Evolutionary conservation across 345 rosid species (phyloP).

Genomic region (Zanthoxylum bungeanum): DNA sequence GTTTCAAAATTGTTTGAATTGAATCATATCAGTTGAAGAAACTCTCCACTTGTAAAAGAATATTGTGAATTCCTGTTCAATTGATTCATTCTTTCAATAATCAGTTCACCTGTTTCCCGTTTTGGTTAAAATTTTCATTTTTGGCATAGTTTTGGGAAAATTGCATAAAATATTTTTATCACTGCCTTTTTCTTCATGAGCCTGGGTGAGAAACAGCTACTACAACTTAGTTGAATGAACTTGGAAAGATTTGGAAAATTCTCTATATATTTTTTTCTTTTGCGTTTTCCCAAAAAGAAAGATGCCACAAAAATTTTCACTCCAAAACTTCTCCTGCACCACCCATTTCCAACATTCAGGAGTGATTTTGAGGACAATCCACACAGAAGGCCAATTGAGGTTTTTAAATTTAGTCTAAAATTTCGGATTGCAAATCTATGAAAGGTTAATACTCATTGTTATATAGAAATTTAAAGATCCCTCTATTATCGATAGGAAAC

Average conservation of each 20-base stretch:
- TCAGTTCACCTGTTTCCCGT: neutral
- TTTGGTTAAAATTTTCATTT: neutral
- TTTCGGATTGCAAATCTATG: too few relatives aligned
- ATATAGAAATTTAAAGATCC: too few relatives aligned
- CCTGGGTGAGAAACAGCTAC: too few relatives aligned
- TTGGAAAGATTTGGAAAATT: neutral
- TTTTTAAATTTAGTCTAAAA: too few relatives aligned
- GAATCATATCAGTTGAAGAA: conserved; percentile 19
- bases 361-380: too few relatives aligned
- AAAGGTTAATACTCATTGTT: too few relatives aligned
- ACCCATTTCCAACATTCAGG: neutral
- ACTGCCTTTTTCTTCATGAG: too few relatives aligned
- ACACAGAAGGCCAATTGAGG: too few relatives aligned
- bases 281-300: neutral
- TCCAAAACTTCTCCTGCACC: neutral
- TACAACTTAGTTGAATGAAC: neutral
- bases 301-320: neutral
- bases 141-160: neutral
- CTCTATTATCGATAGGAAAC: too few relatives aligned
- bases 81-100: conserved; percentile 39
- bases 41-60: conserved; percentile 10
- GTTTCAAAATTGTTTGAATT: conserved; percentile 9
- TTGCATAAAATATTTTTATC: too few relatives aligned
- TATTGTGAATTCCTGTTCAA: conserved; percentile 12
- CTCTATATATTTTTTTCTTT: neutral